These are phyloP conservation scores for Mucor piriformis DNA, from an alignment of 371 early-diverging fungal genomes.

Conservation along the genomic window DNA sequence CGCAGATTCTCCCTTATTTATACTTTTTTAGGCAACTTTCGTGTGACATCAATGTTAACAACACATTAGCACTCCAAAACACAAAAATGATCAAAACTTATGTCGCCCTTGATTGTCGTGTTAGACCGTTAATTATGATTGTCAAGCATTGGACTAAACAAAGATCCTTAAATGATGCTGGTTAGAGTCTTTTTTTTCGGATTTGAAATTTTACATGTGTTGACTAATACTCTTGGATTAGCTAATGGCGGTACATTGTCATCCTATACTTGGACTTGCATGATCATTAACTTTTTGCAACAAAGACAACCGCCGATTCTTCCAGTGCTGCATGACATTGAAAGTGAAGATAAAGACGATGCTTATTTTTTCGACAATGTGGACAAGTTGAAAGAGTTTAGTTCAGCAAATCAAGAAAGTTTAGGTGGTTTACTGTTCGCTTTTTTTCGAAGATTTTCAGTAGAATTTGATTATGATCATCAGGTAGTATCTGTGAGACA, in stretches of 20 bases:
- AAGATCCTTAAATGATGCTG: constrained; percentile 74
- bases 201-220: too few relatives aligned
- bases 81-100: constrained; percentile 79
- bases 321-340: constrained; percentile 77
- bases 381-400: constrained; percentile 65
- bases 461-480: constrained; percentile 80
- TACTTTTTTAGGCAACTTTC: constrained; percentile 47
- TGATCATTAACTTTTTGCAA: constrained; percentile 33
- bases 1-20: neutral
- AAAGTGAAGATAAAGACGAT: constrained; percentile 10
- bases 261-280: constrained; percentile 57
- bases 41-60: constrained; percentile 87
- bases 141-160: constrained; percentile 85
- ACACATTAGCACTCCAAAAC: constrained; percentile 78
- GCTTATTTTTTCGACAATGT: constrained; percentile 69
- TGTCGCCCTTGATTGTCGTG: constrained; percentile 79
- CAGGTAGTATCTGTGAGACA: constrained; percentile 84
- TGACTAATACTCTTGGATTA: too few relatives aligned
- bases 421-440: constrained; percentile 83
- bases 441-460: constrained; percentile 81
- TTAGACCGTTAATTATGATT: constrained; percentile 72
- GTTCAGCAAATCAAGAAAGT: constrained; percentile 69
- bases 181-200: constrained; percentile 21
- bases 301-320: constrained; percentile 71
- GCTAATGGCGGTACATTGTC: constrained; percentile 92